Base-by-base conservation (phyloP, 331 rosid genomes). In the Quercus phellos region DNA sequence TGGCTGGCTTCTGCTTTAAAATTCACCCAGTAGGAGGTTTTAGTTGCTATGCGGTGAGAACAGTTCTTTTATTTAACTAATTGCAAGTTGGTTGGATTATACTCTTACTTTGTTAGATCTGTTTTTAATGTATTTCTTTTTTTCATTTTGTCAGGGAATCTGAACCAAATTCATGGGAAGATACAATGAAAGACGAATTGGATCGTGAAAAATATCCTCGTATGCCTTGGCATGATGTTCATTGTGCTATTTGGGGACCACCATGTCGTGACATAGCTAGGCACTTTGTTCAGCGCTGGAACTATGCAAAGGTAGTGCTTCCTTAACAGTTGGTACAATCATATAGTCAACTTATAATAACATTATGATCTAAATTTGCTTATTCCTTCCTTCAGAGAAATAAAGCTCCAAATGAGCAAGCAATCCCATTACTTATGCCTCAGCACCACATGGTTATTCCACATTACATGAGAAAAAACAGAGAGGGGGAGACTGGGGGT, bases 371-470 rank as follows among this genome's bases (percentile, higher is more conserved):
- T 74, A 64, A 76, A 83, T 68, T 55, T 68, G 51, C 77, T 29
- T 70, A 13, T 73, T 21, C 34, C 17, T 74, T 16, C 54, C 75
- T 75, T 83, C 87, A 95, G 99, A 95, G 99, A 88, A 95, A 74
- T 88, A 95, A 95, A 88, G 99, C 99, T 88, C 97, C 91, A 72
- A 74, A 95, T 67, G 99, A 95, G 85, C 89, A 91, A 79, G 87
- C 97, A 55, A 95, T 95, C 83, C 99, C 99, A 51, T 82, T 95
- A 78, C 99, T 95, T 46, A 95, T 95, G 93, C 99, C 99, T 77
- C 99, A 95, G 81, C 99, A 95, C 54, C 99, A 95, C 87, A 95
- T 95, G 99, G 97, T 95, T 73, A 93, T 93, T 88, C 99, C 99
- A 77, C 99, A 93, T 85, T 95, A 95, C 90, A 81, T 90, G 96